phyloP scores from a whole-genome alignment of 768 basidiomycete species.

The Candolleomyces aberdarensis region DNA sequence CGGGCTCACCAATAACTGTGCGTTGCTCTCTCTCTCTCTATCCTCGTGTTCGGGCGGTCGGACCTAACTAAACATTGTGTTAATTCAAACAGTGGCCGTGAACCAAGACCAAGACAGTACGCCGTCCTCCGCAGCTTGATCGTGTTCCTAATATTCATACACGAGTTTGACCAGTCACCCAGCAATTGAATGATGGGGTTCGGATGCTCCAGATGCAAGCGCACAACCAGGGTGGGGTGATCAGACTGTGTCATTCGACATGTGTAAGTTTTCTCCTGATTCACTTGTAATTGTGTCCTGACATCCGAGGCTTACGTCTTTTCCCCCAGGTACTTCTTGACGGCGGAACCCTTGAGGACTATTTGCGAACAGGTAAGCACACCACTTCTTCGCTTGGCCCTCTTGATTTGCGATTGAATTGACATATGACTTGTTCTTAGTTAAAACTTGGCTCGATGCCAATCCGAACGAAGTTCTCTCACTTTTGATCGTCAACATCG shows the following conservation, averaged over 20 bases:
- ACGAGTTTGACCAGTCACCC: slow-evolving; percentile 50
- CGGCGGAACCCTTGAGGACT: slow-evolving; percentile 69
- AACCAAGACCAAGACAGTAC: slow-evolving; percentile 80
- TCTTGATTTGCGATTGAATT: not conserved
- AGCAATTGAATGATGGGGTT: slow-evolving; percentile 79
- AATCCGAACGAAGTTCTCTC: slow-evolving; percentile 92
- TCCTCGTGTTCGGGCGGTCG: not conserved
- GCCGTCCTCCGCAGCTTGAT: not conserved
- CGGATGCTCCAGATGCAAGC: slow-evolving; percentile 83
- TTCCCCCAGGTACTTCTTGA: slow-evolving; percentile 54
- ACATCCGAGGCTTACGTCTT: not conserved
- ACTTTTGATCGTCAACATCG: slow-evolving; percentile 87
- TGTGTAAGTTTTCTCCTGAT: slow-evolving; percentile 38
- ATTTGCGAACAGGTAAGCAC: slow-evolving; percentile 63
- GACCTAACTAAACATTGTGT: not conserved
- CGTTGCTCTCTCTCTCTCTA: slow-evolving; percentile 23
- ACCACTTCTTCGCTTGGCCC: not conserved
- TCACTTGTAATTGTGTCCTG: not conserved
- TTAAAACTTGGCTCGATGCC: slow-evolving; percentile 79
- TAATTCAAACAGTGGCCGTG: slow-evolving; percentile 55
- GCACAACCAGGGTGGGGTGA: slow-evolving; percentile 55
- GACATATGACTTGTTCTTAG: slow-evolving; percentile 29
- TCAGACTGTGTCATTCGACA: slow-evolving; percentile 79
- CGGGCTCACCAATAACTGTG: slow-evolving; percentile 56
- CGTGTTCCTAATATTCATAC: slow-evolving; percentile 1